Evolutionary conservation across 331 rosid species (phyloP), one percentile per base, ranked within the genome.

Genomic region (Acacia concinna): DNA sequence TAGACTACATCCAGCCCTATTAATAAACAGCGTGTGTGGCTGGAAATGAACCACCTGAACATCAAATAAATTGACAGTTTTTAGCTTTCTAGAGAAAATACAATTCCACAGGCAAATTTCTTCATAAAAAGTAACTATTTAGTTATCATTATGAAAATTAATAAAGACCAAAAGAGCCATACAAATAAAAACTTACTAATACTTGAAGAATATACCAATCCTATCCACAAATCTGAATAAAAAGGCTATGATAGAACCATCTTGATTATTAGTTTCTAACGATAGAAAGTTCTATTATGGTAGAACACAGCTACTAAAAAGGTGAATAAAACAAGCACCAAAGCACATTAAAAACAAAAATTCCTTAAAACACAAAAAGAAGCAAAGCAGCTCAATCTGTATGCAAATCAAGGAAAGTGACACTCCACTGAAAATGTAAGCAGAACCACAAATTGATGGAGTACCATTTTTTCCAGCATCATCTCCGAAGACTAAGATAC

Each of bases 11-110:
- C 99, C 99, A 85, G 89, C 80, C 86, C 99, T 90, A 81, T 95
- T 95, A 69, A 81, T 84, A 54, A 95, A 93, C 81, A 93, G 40
- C 59, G 93, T 88, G 88, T 91, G 94, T 21, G 94, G 98, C 81
- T 91, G 99, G 86, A 93, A 89, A 81, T 84, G 92, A 79, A 95
- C 86, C 76, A 86, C 99, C 99, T 95, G 92, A 59, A 85, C 73
- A 82, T 73, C 81, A 85, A 79, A 81, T 76, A 86, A 63, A 17
- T 49, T 35, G 35, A 77, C 17, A 81, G 41, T 5, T 5, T 25
- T 76, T 79, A 72, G 75, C 74, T 64, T 73, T 41, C 43, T 8
- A 15, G 43, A 25, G 54, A 43, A 68, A 69, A 41, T 43, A 35
- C 56, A 41, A 41, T 43, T 69, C 56, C 23, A 25, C n/a, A 40